These are phyloP conservation scores for Podospora pseudoanserina DNA, from an alignment of 495 filamentous ascomycete genomes.

Conservation along the genomic window DNA sequence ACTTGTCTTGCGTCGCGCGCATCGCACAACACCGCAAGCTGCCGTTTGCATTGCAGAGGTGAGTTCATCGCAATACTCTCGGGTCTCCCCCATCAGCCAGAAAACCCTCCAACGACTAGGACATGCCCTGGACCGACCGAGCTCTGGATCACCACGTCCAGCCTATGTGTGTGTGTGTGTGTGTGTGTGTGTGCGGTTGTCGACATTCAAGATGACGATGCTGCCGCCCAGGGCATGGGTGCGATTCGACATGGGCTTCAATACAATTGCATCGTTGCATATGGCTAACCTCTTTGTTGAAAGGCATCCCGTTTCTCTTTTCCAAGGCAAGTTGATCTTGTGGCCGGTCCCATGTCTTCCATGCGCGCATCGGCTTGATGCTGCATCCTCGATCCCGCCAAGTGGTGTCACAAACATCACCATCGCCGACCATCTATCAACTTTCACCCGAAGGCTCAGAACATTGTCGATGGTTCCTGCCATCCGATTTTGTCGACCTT, in stretches of 20 bases:
- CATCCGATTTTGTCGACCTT: background rate
- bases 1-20: background rate
- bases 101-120: background rate
- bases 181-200: background rate
- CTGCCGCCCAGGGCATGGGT: background rate
- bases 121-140: background rate
- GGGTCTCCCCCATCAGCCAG: too few species aligned
- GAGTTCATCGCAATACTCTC: background rate
- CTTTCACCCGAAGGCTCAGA: background rate
- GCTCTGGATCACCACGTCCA: background rate
- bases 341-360: background rate
- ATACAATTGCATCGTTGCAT: background rate
- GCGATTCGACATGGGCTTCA: background rate
- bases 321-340: slow-evolving; percentile 6
- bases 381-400: slow-evolving; percentile 8
- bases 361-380: background rate
- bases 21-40: background rate
- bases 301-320: background rate
- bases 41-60: background rate
- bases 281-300: background rate
- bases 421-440: background rate
- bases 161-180: background rate
- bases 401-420: slow-evolving; percentile 10
- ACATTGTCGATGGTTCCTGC: background rate
- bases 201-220: background rate